Base-by-base conservation (phyloP, 2,329 filamentous ascomycete genomes). In the Rosellinia necatrix region DNA sequence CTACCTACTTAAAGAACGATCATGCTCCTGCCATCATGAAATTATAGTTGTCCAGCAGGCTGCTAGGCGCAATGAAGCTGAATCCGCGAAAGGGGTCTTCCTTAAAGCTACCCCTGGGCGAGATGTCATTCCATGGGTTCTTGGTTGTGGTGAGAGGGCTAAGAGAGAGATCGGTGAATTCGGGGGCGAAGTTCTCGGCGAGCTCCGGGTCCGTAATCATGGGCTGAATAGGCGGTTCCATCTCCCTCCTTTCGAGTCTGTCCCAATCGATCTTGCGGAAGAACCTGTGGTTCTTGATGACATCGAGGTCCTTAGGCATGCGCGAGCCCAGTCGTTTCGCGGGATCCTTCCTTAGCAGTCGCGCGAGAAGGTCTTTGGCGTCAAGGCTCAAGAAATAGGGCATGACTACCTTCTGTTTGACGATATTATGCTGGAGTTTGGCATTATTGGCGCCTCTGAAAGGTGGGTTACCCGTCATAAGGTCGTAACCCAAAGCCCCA, bases 241-340 rank as follows among this genome's bases (percentile, higher is more conserved):
- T 65, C 73, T 97, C 91, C 30, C 93, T 84, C 24, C 84, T 85
- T 60, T 89, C 91, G 12, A 99, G 82, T 66, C 87, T 88, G 75
- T 86, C 88, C 94, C 94, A 99, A 76, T 99, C 88, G 68, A 99
- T 96, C 77, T 91, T 94, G 69, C 90, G 86, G 83, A 99, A 99
- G 80, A 99, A 99, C 8, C 94, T 86, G 71, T 99, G 94, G 61
- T 87, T 87, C 80, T 96, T 96, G 76, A 99, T 89, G 0, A 81
- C 87, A 51, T 84, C 80, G 46, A 99, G 77, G 64, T 99, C 94
- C 74, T 92, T 93, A 38, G 90, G 88, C 86, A 96, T 96, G 71
- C 89, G 88, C 56, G 86, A 85, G 3, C 94, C 94, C 0, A 99
- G 84, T 13, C 94, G 86, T 77, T 97, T 97, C 68, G 83, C 82